Percentiles rank a stretch among this genome's conserved stretches.
Evolutionary conservation across 2,329 filamentous ascomycete genomes (phyloP).

Genomic region (Trichoderma oligosporum): DNA sequence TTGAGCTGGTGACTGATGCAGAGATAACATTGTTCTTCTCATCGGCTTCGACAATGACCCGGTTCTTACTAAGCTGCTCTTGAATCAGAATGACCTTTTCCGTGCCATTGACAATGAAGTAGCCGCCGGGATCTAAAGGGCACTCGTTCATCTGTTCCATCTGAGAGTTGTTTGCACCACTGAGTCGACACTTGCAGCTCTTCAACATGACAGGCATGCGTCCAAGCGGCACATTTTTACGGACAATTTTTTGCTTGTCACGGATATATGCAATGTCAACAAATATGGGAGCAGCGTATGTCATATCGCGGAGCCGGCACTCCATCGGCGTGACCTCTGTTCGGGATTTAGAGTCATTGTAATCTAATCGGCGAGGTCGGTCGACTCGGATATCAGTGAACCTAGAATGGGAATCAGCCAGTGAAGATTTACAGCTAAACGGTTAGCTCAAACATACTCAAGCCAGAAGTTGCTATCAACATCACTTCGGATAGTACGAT

Average conservation of each 20-base stretch:
- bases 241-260: slow-evolving; percentile 70
- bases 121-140: slow-evolving; percentile 90
- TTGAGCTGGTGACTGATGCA: slow-evolving; percentile 95
- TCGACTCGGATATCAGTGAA: slow-evolving; percentile 89
- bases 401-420: slow-evolving; percentile 28
- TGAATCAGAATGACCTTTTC: slow-evolving; percentile 99
- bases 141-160: slow-evolving; percentile 96
- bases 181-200: slow-evolving; percentile 87
- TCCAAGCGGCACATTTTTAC: slow-evolving; percentile 75
- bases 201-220: slow-evolving; percentile 95
- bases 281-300: slow-evolving; percentile 91
- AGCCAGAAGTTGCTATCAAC: slow-evolving; percentile 91
- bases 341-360: slow-evolving; percentile 65
- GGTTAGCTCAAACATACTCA: slow-evolving; percentile 46
- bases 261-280: slow-evolving; percentile 90
- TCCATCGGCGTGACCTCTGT: slow-evolving; percentile 89
- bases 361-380: slow-evolving; percentile 73
- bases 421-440: neutral
- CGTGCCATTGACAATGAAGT: slow-evolving; percentile 95
- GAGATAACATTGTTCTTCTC: slow-evolving; percentile 90
- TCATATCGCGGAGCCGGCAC: slow-evolving; percentile 92
- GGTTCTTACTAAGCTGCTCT: slow-evolving; percentile 98
- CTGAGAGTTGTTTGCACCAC: slow-evolving; percentile 75
- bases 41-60: slow-evolving; percentile 93
- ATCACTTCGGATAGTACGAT: slow-evolving; percentile 84